A percentile compares a stretch with the other conserved stretches of the same genome.
Conservation (phyloP, 192 early-diverging fungal genomes). For the Geranomyces michiganensis region DNA sequence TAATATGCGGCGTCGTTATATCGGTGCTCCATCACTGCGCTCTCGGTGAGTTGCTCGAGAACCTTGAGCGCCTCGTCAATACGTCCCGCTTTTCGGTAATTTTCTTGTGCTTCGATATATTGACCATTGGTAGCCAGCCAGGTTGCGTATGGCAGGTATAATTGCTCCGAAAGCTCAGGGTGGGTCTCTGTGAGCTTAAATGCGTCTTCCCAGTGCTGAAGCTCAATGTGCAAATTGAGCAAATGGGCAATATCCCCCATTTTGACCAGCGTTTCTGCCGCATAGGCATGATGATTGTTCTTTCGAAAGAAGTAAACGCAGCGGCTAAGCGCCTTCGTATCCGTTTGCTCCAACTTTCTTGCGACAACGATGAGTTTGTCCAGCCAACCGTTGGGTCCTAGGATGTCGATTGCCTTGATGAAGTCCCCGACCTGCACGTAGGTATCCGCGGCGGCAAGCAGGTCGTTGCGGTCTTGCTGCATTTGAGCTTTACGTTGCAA, state of each 20-base stretch:
- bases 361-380: slow-evolving; percentile 59
- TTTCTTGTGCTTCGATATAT: slow-evolving; percentile 58
- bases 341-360: slow-evolving; percentile 42
- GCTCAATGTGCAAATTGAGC: slow-evolving; percentile 50
- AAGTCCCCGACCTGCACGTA: slow-evolving; percentile 64
- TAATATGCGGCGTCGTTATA: slow-evolving; percentile 61
- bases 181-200: slow-evolving; percentile 56
- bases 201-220: slow-evolving; percentile 60
- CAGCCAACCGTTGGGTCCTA: slow-evolving; percentile 52
- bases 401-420: slow-evolving; percentile 56
- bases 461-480: slow-evolving; percentile 58
- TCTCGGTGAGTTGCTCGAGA: slow-evolving; percentile 49
- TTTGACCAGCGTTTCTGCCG: slow-evolving; percentile 55
- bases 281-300: slow-evolving; percentile 46
- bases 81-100: slow-evolving; percentile 59
- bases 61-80: slow-evolving; percentile 57
- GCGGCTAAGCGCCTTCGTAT: slow-evolving; percentile 45
- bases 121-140: slow-evolving; percentile 58
- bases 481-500: slow-evolving; percentile 60
- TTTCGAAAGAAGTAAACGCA: slow-evolving; percentile 58
- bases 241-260: slow-evolving; percentile 54
- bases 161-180: slow-evolving; percentile 47
- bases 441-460: slow-evolving; percentile 58
- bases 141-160: slow-evolving; percentile 60
- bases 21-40: slow-evolving; percentile 52